Conservation (phyloP, 176 grass and related monocot genomes). For the Musa itinerans region DNA sequence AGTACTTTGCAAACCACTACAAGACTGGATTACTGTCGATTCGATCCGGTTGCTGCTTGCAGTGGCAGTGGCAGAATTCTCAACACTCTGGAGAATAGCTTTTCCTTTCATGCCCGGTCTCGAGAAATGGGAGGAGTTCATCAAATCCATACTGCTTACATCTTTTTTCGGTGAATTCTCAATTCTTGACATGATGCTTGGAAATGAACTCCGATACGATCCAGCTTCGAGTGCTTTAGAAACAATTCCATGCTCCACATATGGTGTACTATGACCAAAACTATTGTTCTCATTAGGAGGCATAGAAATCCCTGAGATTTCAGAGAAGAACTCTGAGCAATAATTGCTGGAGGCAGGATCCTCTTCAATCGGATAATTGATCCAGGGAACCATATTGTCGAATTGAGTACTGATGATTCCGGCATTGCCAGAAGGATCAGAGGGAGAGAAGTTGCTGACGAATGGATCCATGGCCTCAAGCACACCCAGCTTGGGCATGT, state of each 20-base stretch:
- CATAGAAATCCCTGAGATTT: constrained; percentile 11
- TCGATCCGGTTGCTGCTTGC: constrained; percentile 5
- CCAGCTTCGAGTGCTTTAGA: neutral
- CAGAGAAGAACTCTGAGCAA: constrained; percentile 19
- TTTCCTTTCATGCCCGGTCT: constrained; percentile 16
- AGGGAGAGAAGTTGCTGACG: neutral
- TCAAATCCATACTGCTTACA: neutral
- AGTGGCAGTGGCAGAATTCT: constrained; percentile 14
- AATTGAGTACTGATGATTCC: neutral
- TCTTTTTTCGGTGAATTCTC: neutral
- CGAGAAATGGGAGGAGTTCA: constrained; percentile 40
- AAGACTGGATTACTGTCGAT: constrained; percentile 16
- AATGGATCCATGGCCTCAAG: constrained; percentile 6
- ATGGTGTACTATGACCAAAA: neutral
- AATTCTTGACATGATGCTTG: neutral
- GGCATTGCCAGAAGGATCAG: neutral
- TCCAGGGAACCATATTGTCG: constrained; percentile 21
- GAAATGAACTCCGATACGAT: neutral
- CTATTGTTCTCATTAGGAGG: neutral
- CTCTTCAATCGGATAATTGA: constrained; percentile 19
- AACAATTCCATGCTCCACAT: neutral
- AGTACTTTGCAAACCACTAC: neutral
- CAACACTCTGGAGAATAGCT: constrained; percentile 17
- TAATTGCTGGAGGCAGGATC: constrained; percentile 9
- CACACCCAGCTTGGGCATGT: neutral